Conservation (phyloP, 805 yeast species). For the Wickerhamiella kurtzmanii region DNA sequence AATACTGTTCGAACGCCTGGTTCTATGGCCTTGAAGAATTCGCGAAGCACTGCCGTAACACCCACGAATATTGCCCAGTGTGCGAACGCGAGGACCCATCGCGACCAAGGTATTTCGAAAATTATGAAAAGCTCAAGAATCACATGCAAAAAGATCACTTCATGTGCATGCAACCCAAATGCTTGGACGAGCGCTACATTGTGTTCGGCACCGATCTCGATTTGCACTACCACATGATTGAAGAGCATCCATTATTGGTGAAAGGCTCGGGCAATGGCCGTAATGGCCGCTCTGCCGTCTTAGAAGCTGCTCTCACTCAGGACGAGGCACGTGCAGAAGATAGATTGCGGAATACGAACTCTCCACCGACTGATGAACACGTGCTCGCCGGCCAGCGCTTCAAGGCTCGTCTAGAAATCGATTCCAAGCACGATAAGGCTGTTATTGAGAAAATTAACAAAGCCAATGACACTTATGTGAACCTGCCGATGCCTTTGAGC, state of each 20-base stretch:
- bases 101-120: constrained; percentile 59
- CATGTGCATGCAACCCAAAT: constrained; percentile 59
- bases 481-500: constrained; percentile 15
- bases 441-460: constrained; percentile 16
- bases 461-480: constrained; percentile 16
- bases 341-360: neutral
- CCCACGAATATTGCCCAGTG: constrained; percentile 79
- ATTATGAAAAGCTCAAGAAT: constrained; percentile 57
- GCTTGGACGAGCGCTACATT: constrained; percentile 82
- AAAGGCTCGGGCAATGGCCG: constrained; percentile 22
- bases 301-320: constrained; percentile 4
- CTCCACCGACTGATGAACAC: neutral
- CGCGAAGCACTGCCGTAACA: constrained; percentile 63
- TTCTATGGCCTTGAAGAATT: constrained; percentile 86
- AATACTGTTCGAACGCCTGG: constrained; percentile 50
- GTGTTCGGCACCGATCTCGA: constrained; percentile 82
- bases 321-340: neutral
- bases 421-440: constrained; percentile 25
- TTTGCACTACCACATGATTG: constrained; percentile 72
- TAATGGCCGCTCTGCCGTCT: constrained; percentile 2
- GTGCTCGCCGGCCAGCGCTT: constrained; percentile 4
- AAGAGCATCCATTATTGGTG: constrained; percentile 59
- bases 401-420: constrained; percentile 18
- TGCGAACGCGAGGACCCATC: constrained; percentile 52
- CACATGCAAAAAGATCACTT: constrained; percentile 69